Conservation (phyloP, 108 stramenopile genomes). For the Cyclostephanos invisitatus region DNA sequence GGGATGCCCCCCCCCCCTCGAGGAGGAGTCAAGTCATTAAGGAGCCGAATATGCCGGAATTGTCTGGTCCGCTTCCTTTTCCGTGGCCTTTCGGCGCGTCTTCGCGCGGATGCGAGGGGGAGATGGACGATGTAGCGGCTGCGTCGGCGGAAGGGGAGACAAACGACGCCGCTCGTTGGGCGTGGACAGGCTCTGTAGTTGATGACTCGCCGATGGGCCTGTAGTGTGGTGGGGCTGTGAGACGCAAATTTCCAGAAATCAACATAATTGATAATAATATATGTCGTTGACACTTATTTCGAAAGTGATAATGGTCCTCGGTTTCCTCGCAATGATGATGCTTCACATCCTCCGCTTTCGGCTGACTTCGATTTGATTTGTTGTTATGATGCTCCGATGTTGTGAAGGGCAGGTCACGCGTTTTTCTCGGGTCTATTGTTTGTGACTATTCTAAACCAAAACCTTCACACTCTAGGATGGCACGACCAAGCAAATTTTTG, state of each 20-base stretch:
- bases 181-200: constrained; percentile 1
- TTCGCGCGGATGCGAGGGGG: background rate
- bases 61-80: constrained; percentile 25
- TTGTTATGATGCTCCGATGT: too few relatives aligned
- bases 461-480: constrained; percentile 81
- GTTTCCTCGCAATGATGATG: too few relatives aligned
- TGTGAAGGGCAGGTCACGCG: background rate
- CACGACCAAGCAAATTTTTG: constrained; percentile 53
- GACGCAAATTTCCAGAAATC: constrained; percentile 28
- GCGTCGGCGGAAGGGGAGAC: background rate
- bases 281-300: too few relatives aligned
- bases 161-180: background rate
- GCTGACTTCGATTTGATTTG: too few relatives aligned
- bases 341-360: too few relatives aligned
- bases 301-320: too few relatives aligned
- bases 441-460: constrained; percentile 68
- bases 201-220: constrained; percentile 22
- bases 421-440: too few relatives aligned
- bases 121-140: background rate
- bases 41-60: constrained; percentile 13
- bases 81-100: constrained; percentile 12
- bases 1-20: constrained; percentile 17
- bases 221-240: constrained; percentile 25
- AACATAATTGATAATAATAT: too few relatives aligned
- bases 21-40: constrained; percentile 15